Evolutionary conservation across 495 filamentous ascomycete species (phyloP), one percentile per base, ranked within the genome.

Genomic region (Hypoxylon cercidicola): DNA sequence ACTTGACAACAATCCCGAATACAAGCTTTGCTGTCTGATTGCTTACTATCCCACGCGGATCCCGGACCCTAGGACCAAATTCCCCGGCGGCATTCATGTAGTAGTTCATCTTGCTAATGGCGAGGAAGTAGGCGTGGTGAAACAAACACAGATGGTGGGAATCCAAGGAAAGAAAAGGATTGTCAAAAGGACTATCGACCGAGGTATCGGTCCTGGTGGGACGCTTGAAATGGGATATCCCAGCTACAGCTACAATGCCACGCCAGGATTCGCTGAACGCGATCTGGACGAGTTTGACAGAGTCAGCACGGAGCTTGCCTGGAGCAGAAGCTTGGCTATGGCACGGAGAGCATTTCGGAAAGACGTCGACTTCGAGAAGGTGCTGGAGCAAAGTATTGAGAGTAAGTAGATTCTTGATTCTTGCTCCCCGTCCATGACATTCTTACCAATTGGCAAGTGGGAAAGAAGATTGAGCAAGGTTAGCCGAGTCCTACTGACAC

Each of bases 351-450:
- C 81, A 0, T 90, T 91, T 66, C 77, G 80, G 4, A 77, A 81
- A 21, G 84, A 90, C 37, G 76, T 79, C 0, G 86, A 89, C 59
- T 56, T 89, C 16, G 89, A 91, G 60, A 75, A 65, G 13, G 76
- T 81, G 4, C 81, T 84, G 75, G 89, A 91, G 50, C 74, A 84
- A 25, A 85, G 90, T 66, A 63, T 84, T 9, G 83, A 88, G 57
- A 73, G 84, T 85, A 46, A 52, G 21, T 16, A 16, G 28, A 19
- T 13, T 12, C 4, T 13, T 39, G 6, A 39, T 39, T 39, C n/a
- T n/a, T n/a, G n/a, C n/a, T 41, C 39, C 39, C 39, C 39, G n/a
- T 15, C n/a, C 25, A 28, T 28, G 25, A 28, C 25, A 28, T 28
- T 28, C 25, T 3, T 28, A 28, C 7, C 7, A 7, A 7, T 28